Base-by-base conservation (phyloP, 768 basidiomycete species). In the Hypsizygus marmoreus region DNA sequence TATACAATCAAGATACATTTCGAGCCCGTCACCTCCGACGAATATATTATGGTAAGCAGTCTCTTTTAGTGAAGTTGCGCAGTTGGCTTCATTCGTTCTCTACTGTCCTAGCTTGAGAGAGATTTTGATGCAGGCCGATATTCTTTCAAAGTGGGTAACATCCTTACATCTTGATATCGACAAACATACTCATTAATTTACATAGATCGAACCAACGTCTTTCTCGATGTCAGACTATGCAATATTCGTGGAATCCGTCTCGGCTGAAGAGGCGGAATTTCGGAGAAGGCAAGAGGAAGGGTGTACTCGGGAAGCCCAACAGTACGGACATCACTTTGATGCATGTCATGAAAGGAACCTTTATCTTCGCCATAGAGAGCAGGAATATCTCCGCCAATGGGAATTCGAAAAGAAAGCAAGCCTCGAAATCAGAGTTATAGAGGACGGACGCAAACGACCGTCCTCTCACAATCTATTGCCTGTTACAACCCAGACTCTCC, bases 211-310 rank as follows among this genome's bases (percentile, higher is more conserved):
- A 51, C 62, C 70, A 4, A 68, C 68, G 0, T 65, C 61, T 1
- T 80, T 87, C 51, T 82, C 80, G 7, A 76, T 85, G 68, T 58
- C 60, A 7, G 67, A 74, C 4, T 78, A 86, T 49, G 66, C 61
- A 2, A 28, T 47, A 0, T 80, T 82, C 49, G 55, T 71, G 2
- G 51, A 63, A 3, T 64, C 65, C 0, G 71, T 82, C 14, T 59
- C 63, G 3, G 62, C 62, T 0, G 77, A 84, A 45, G 60, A 76
- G 1, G 42, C 50, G 1, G 55, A 50, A 23, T 81, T 81, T 57
- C 70, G 69, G 26, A 49, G 53, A n/a, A 61, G 56, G 25, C 79
- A 79, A 43, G 58, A 59, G 0, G 44, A 53, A 17, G 75, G 59
- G 0, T 71, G 69, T 4, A 49, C 54, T 3, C 30, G 45, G 2